These are phyloP conservation scores for Penicillium bovifimosum DNA, from an alignment of 495 filamentous ascomycete species.

Conservation along the genomic window DNA sequence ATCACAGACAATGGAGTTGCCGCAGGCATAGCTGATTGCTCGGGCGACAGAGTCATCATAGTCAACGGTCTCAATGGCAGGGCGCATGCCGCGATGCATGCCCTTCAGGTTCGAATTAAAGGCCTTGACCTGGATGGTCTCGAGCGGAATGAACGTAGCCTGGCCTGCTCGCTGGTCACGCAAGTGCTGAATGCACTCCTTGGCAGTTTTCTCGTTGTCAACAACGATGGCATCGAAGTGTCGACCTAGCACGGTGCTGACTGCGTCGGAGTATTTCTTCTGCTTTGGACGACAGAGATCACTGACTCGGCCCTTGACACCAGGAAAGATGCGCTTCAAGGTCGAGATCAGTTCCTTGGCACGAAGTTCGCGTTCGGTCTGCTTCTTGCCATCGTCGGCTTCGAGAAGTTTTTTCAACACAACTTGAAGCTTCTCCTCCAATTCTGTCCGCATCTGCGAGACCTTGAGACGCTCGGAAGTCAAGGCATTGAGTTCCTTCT, in stretches of 20 bases:
- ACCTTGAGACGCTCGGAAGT: slow-evolving; percentile 78
- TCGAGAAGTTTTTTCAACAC: slow-evolving; percentile 72
- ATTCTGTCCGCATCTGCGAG: slow-evolving; percentile 73
- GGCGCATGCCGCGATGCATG: slow-evolving; percentile 74
- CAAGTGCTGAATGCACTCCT: slow-evolving; percentile 90
- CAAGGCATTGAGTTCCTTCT: slow-evolving; percentile 79
- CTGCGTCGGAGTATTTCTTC: slow-evolving; percentile 90
- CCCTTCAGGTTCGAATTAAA: slow-evolving; percentile 87
- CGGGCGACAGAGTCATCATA: slow-evolving; percentile 83
- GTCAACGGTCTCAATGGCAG: slow-evolving; percentile 94
- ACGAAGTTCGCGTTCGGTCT: slow-evolving; percentile 72
- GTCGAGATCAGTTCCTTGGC: slow-evolving; percentile 74
- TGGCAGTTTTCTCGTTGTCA: slow-evolving; percentile 91
- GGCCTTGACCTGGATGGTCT: slow-evolving; percentile 91
- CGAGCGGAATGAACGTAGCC: slow-evolving; percentile 88
- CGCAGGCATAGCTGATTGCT: slow-evolving; percentile 90
- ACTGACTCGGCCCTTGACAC: slow-evolving; percentile 82
- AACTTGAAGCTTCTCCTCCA: slow-evolving; percentile 84
- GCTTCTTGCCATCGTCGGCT: slow-evolving; percentile 74
- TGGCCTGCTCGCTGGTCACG: slow-evolving; percentile 81
- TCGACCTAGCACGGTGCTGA: slow-evolving; percentile 85
- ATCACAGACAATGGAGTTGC: slow-evolving; percentile 94
- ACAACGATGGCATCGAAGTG: slow-evolving; percentile 93
- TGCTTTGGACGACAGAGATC: slow-evolving; percentile 94
- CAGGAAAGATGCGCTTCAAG: slow-evolving; percentile 85